Percentiles rank a stretch among this genome's conserved stretches.
Evolutionary conservation across 805 yeast genomes (phyloP).

Genomic region (Zygoascus ofunaensis): DNA sequence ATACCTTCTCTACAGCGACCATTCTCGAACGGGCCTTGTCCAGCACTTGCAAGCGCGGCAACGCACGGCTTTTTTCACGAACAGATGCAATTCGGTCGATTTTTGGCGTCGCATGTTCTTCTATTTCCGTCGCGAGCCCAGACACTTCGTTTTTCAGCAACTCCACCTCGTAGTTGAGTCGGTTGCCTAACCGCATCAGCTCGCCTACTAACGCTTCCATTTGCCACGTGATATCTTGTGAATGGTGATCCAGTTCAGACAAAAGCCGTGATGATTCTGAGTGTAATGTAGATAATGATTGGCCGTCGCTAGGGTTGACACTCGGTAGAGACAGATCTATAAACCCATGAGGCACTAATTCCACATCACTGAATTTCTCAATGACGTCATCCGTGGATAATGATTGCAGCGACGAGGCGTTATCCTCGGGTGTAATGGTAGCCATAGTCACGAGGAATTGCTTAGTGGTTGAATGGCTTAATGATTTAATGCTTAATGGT

Average conservation of each 20-base stretch:
- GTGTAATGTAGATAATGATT: slow-evolving; percentile 20
- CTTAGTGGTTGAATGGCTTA: too few species aligned
- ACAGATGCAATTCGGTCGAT: slow-evolving; percentile 8
- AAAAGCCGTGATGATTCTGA: slow-evolving; percentile 23
- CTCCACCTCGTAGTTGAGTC: slow-evolving; percentile 28
- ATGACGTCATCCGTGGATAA: slow-evolving; percentile 15
- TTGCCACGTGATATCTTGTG: slow-evolving; percentile 23
- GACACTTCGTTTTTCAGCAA: slow-evolving; percentile 25
- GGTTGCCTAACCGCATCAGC: slow-evolving; percentile 20
- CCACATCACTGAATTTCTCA: slow-evolving; percentile 18
- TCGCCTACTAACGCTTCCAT: slow-evolving; percentile 21
- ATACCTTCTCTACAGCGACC: slow-evolving; percentile 19
- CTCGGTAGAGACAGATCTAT: slow-evolving; percentile 20
- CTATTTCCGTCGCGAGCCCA: slow-evolving; percentile 17
- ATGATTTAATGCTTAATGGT: too few species aligned
- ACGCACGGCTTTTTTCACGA: slow-evolving; percentile 9
- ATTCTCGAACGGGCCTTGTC: slow-evolving; percentile 20
- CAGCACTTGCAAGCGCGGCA: slow-evolving; percentile 18
- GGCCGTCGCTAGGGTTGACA: slow-evolving; percentile 8
- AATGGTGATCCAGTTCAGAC: slow-evolving; percentile 25
- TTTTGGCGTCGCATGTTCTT: slow-evolving; percentile 10
- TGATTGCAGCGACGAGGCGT: background rate
- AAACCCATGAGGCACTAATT: slow-evolving; percentile 23
- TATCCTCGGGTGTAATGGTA: background rate
- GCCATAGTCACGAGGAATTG: too few species aligned